phyloP scores from a whole-genome alignment of 2,329 filamentous ascomycete genomes.

The Malbranchea cinnamomea region DNA sequence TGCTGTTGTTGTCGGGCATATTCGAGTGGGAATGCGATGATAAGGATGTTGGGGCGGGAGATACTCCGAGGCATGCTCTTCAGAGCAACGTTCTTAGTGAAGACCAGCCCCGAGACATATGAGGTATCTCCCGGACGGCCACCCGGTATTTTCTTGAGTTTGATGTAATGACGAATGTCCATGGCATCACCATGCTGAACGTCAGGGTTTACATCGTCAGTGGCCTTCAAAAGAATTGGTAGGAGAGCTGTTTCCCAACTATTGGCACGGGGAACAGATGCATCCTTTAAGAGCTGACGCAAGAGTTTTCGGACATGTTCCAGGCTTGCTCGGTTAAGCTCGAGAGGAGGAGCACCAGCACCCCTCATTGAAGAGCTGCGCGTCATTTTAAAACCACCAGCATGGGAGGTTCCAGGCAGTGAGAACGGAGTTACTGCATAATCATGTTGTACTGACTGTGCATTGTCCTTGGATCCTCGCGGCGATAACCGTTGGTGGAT shows the following conservation, averaged over 20 bases:
- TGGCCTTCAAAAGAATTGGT: slow-evolving; percentile 78
- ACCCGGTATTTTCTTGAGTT: slow-evolving; percentile 89
- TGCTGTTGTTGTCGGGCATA: slow-evolving; percentile 87
- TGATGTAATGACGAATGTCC: slow-evolving; percentile 94
- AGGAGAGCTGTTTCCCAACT: slow-evolving; percentile 85
- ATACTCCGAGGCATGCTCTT: slow-evolving; percentile 93
- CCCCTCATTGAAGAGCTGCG: slow-evolving; percentile 74
- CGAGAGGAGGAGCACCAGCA: slow-evolving; percentile 55
- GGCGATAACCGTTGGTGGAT: slow-evolving; percentile 58
- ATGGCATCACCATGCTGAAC: slow-evolving; percentile 85
- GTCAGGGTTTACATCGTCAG: slow-evolving; percentile 87
- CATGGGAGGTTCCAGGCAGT: slow-evolving; percentile 29
- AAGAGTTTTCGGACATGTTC: slow-evolving; percentile 78
- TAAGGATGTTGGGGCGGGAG: slow-evolving; percentile 67
- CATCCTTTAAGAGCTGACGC: slow-evolving; percentile 67
- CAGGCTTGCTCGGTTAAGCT: slow-evolving; percentile 75
- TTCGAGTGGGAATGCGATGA: slow-evolving; percentile 89
- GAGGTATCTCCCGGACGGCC: slow-evolving; percentile 79
- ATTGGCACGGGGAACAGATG: slow-evolving; percentile 52
- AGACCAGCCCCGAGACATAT: slow-evolving; percentile 95
- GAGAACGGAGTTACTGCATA: slow-evolving; percentile 23
- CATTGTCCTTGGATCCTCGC: slow-evolving; percentile 45
- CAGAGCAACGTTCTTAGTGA: slow-evolving; percentile 88
- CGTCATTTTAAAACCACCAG: slow-evolving; percentile 40
- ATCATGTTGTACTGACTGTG: slow-evolving; percentile 25